These are phyloP conservation scores for Naganishia cerealis DNA, from an alignment of 1,284 basidiomycete species.

Conservation along the genomic window DNA sequence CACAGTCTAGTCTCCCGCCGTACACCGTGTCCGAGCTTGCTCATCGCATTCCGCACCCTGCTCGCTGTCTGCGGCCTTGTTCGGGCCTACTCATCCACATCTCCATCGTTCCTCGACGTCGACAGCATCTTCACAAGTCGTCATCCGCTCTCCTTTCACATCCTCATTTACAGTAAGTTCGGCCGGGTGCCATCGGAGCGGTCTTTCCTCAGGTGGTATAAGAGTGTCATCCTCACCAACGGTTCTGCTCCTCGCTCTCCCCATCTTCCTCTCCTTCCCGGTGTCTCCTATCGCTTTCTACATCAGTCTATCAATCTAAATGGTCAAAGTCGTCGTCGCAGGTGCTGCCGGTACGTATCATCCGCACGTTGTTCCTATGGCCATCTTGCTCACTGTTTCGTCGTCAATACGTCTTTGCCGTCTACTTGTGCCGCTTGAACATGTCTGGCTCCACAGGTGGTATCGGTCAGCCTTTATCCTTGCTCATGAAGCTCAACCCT, in stretches of 20 bases:
- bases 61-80: constrained; percentile 10
- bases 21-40: not conserved
- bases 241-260: not conserved
- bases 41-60: not conserved
- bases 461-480: constrained; percentile 88
- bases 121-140: not conserved
- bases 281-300: not conserved
- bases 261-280: not conserved
- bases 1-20: not conserved
- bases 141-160: constrained; percentile 21
- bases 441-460: constrained; percentile 43
- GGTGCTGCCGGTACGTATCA: constrained; percentile 74
- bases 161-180: constrained; percentile 14
- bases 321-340: constrained; percentile 91
- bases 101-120: not conserved
- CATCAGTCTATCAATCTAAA: constrained; percentile 47
- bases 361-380: not conserved
- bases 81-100: constrained; percentile 14
- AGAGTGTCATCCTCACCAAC: constrained; percentile 6
- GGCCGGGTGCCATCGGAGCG: not conserved
- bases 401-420: not conserved
- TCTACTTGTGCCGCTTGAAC: not conserved
- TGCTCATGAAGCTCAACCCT: constrained; percentile 83
- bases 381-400: constrained; percentile 6
- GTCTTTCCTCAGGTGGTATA: constrained; percentile 6